phyloP scores from a whole-genome alignment of 2,329 filamentous ascomycete genomes.

The Colletotrichum abscissum region DNA sequence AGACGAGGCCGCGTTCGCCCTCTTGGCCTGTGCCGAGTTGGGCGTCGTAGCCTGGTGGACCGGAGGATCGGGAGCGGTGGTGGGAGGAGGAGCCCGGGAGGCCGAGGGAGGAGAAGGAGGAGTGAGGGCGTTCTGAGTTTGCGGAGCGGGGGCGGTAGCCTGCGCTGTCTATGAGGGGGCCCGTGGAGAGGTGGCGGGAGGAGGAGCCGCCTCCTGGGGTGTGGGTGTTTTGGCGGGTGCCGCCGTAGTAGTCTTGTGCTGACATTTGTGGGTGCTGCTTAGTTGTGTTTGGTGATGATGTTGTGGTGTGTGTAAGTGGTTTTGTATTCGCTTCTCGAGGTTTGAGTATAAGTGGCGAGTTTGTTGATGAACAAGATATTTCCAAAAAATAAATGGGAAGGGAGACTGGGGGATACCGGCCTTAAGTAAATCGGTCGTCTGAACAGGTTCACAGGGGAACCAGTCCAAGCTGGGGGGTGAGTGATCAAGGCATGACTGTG shows the following conservation, averaged over 20 bases:
- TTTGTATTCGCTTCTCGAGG: neutral
- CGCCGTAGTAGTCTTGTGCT: conserved; percentile 40
- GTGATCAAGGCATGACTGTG: conserved; percentile 1
- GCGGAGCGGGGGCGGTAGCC: conserved; percentile 23
- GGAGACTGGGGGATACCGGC: neutral
- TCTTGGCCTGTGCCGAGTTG: conserved; percentile 40
- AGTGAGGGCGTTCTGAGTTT: conserved; percentile 25
- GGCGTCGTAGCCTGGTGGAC: conserved; percentile 32
- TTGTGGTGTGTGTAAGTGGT: neutral
- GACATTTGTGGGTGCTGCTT: conserved; percentile 34
- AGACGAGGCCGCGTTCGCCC: conserved; percentile 66
- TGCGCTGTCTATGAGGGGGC: conserved; percentile 8
- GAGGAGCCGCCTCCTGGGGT: conserved; percentile 15
- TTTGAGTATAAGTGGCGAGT: neutral
- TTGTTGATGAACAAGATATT: neutral
- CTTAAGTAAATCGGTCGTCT: conserved; percentile 16
- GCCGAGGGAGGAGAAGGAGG: conserved; percentile 12
- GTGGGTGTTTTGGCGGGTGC: conserved; percentile 30
- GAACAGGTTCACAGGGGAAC: neutral
- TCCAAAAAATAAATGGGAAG: neutral
- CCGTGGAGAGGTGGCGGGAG: conserved; percentile 3
- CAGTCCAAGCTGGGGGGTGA: conserved; percentile 3
- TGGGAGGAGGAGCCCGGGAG: conserved; percentile 14
- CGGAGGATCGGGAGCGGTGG: conserved; percentile 19
- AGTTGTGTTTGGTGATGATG: neutral